Conservation (phyloP, 768 basidiomycete species). For the Gloeostereum incarnatum region DNA sequence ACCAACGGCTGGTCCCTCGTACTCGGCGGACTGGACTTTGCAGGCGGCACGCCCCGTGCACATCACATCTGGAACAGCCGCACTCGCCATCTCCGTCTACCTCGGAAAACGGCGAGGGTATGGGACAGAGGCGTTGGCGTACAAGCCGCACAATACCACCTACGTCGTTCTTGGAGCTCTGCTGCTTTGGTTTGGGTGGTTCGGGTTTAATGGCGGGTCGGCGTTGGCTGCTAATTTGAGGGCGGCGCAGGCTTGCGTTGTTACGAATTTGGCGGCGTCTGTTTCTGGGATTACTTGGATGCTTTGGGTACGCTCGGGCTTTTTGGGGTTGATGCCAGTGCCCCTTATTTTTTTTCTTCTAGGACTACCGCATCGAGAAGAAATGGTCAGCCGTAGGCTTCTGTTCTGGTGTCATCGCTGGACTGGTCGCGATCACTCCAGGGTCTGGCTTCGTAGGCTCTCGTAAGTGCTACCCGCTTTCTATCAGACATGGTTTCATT, state of each 20-base stretch:
- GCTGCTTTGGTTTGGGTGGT: slow-evolving; percentile 61
- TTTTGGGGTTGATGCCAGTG: not conserved
- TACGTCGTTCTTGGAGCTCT: slow-evolving; percentile 60
- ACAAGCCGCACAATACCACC: slow-evolving; percentile 64
- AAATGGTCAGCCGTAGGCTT: slow-evolving; percentile 94
- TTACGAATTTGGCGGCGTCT: slow-evolving; percentile 86
- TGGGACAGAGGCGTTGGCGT: slow-evolving; percentile 50
- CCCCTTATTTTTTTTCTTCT: not conserved
- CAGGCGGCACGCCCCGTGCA: slow-evolving; percentile 65
- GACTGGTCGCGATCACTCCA: slow-evolving; percentile 83
- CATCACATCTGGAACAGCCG: slow-evolving; percentile 59
- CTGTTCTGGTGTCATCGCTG: slow-evolving; percentile 92
- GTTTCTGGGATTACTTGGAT: slow-evolving; percentile 88
- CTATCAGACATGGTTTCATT: not conserved
- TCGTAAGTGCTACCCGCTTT: slow-evolving; percentile 30
- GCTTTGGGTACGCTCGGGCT: slow-evolving; percentile 51
- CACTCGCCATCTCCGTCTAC: slow-evolving; percentile 51
- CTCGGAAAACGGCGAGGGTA: slow-evolving; percentile 59
- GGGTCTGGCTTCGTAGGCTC: slow-evolving; percentile 74
- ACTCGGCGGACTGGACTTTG: slow-evolving; percentile 53
- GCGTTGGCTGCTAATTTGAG: slow-evolving; percentile 84
- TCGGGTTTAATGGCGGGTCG: slow-evolving; percentile 82
- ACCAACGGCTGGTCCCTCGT: slow-evolving; percentile 43
- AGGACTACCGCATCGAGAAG: slow-evolving; percentile 87
- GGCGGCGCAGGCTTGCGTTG: slow-evolving; percentile 81